Conservation (phyloP, 2,329 filamentous ascomycete genomes). For the Phyllosticta ampelicida region DNA sequence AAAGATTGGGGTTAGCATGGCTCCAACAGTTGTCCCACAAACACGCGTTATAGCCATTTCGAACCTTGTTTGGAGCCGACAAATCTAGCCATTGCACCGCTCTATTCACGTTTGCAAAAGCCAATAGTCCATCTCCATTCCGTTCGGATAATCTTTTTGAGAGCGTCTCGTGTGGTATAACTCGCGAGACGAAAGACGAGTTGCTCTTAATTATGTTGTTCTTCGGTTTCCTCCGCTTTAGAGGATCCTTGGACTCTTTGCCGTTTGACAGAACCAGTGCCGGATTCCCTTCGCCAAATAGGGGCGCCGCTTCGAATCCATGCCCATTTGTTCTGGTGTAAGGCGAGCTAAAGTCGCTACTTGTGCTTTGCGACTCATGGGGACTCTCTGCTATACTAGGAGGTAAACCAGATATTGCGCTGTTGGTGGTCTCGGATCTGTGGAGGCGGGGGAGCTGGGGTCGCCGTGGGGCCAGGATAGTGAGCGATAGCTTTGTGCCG, state of each 20-base stretch:
- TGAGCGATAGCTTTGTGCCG: slow-evolving; percentile 74
- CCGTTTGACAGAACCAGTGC: slow-evolving; percentile 50
- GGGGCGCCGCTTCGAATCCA: slow-evolving; percentile 37
- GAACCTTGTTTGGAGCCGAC: slow-evolving; percentile 58
- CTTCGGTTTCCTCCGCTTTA: slow-evolving; percentile 85
- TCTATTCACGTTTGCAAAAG: slow-evolving; percentile 90
- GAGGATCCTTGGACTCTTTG: slow-evolving; percentile 55
- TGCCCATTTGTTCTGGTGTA: slow-evolving; percentile 5
- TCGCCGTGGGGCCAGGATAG: slow-evolving; percentile 52
- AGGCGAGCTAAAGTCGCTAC: slow-evolving; percentile 35
- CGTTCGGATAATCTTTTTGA: slow-evolving; percentile 72
- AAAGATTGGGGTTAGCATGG: slow-evolving; percentile 1
- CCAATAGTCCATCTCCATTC: slow-evolving; percentile 67
- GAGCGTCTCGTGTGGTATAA: slow-evolving; percentile 77
- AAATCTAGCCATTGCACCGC: slow-evolving; percentile 95
- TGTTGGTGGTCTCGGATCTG: slow-evolving; percentile 31
- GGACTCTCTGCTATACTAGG: slow-evolving; percentile 36
- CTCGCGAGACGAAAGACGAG: slow-evolving; percentile 94
- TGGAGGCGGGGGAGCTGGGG: slow-evolving; percentile 33
- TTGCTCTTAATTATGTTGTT: slow-evolving; percentile 98
- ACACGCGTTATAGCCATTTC: background rate
- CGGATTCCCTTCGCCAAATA: slow-evolving; percentile 80
- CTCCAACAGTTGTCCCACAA: slow-evolving; percentile 1
- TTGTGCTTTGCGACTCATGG: slow-evolving; percentile 33
- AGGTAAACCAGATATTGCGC: slow-evolving; percentile 31